A percentile compares a stretch with the other conserved stretches of the same genome.
phyloP scores from a whole-genome alignment of 2,329 filamentous ascomycete species.

The Xylariomycetidae sp. region DNA sequence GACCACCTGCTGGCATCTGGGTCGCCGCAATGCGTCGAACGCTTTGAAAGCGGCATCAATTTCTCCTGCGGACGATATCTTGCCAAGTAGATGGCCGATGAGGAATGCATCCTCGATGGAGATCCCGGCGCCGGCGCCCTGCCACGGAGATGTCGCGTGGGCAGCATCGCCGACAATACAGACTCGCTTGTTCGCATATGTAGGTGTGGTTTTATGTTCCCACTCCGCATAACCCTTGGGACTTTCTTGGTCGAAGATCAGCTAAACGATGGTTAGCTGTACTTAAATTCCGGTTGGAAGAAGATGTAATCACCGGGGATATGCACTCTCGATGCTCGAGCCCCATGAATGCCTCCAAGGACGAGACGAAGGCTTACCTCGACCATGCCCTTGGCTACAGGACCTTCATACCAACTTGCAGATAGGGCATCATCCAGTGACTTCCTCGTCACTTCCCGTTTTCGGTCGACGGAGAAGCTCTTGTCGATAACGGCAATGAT shows the following conservation, averaged over 20 bases:
- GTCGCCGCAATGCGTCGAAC: constrained; percentile 3
- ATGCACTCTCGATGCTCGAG: no score
- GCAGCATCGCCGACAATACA: constrained; percentile 8
- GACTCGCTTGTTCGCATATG: constrained; percentile 5
- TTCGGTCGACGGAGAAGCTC: constrained; percentile 1
- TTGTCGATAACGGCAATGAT: constrained; percentile 1
- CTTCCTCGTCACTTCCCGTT: constrained; percentile 4
- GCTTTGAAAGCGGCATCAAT: constrained; percentile 2
- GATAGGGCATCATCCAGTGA: not conserved
- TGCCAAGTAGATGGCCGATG: constrained; percentile 3
- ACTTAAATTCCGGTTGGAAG: no score
- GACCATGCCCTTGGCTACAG: constrained; percentile 5
- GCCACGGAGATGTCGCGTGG: constrained; percentile 5
- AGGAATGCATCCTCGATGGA: constrained; percentile 2
- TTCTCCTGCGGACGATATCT: constrained; percentile 2
- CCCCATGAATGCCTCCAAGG: no score
- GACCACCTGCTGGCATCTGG: constrained; percentile 3
- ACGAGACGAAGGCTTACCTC: constrained; percentile 5
- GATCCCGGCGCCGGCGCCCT: constrained; percentile 4
- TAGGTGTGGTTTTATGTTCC: constrained; percentile 8
- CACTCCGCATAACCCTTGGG: constrained; percentile 6
- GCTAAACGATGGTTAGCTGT: constrained; percentile 1
- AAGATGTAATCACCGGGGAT: no score
- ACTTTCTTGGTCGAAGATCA: constrained; percentile 5
- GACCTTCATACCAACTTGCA: constrained; percentile 5